Base-by-base conservation (phyloP, 148 eudicot genomes). In the Camellia japonica region DNA sequence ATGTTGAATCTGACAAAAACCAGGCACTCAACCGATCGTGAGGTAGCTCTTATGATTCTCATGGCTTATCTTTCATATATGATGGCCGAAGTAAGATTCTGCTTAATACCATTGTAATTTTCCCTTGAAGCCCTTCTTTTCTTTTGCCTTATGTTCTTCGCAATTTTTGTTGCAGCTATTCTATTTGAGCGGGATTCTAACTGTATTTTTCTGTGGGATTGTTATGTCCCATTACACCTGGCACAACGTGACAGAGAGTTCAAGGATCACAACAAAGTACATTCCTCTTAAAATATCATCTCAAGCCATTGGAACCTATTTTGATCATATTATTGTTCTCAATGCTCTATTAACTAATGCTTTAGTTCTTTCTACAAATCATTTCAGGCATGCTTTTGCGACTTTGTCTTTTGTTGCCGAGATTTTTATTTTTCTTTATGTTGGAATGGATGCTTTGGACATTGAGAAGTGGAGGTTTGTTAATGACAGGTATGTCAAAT, bases 181-280 rank as follows among this genome's bases (percentile, higher is more conserved):
- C 84, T 87, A 90, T 78, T 65, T 91, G 77, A 94, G 98, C 61
- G 94, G 94, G 51, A 94, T 94, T 76, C 93, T 94, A n/a, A 92
- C 97, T 8, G 97, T 92, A 12, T 94, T 94, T 83, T 94, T 94
- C 87, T 94, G 98, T 64, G 98, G 98, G 55, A 92, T 94, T 68
- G 97, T 94, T 15, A 94, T 94, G 98, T 92, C 98, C 14, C 98
- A 94, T 79, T 94, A 94, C 76, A 89, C 98, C 47, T 94, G 97
- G 97, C 94, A 92, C 82, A 92, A 91, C 76, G 94, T 94, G 49
- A 92, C 97, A 49, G 92, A 91, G 83, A 86, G 93, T 79, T 94
- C 98, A 20, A 91, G 91, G 85, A 87, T 94, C 75, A 90, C 97
- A 42, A 92, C 98, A 70, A 94, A 90, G 98, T 94, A 90, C 12